Conservation (phyloP, 2,329 filamentous ascomycete species). For the Alternaria triticimaculans region DNA sequence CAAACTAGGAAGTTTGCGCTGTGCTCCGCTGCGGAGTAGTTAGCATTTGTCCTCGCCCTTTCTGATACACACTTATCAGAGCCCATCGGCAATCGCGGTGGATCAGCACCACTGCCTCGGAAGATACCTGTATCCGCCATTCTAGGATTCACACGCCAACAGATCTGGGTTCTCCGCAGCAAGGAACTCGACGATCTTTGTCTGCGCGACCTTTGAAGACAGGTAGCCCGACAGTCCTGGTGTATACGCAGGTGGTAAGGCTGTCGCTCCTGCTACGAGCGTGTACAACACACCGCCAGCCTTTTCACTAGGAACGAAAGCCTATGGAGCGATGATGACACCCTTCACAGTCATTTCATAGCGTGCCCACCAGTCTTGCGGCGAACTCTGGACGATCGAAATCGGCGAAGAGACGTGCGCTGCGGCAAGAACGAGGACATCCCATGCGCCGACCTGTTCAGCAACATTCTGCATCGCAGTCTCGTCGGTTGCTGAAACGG, state of each 20-base stretch:
- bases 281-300: not conserved
- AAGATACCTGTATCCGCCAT: not conserved
- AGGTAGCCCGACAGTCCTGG: not conserved
- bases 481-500: constrained; percentile 24
- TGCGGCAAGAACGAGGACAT: constrained; percentile 30
- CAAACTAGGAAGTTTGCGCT: constrained; percentile 32
- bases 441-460: constrained; percentile 18
- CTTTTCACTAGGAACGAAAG: not conserved
- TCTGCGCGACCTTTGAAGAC: not conserved
- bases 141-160: not conserved
- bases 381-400: constrained; percentile 5
- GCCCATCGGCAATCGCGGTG: not conserved
- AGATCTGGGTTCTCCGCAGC: not conserved
- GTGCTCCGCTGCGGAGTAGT: constrained; percentile 8
- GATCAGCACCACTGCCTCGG: not conserved
- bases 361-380: constrained; percentile 25
- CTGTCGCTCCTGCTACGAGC: not conserved
- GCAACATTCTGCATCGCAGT: constrained; percentile 21
- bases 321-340: constrained; percentile 5
- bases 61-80: not conserved
- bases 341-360: constrained; percentile 31
- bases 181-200: not conserved
- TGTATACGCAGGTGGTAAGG: not conserved
- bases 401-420: constrained; percentile 15
- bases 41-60: not conserved